Percentiles rank a stretch among this genome's conserved stretches.
Evolutionary conservation across 495 filamentous ascomycete species (phyloP).

Genomic region (Penicillium simplicissimum): DNA sequence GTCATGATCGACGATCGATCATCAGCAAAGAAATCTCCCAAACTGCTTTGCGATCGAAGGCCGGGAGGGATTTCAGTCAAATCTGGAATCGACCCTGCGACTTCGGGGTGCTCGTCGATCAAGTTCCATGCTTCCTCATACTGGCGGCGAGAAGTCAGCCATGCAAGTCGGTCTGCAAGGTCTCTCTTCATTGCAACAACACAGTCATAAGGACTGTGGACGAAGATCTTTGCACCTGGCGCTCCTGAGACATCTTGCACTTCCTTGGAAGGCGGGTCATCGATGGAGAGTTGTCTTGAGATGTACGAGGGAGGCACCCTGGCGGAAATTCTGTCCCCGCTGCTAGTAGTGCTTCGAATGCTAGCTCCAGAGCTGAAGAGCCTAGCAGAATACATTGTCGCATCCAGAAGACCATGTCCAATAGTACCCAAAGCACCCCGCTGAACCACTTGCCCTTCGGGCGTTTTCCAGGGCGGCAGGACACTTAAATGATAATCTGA

Average conservation of each 20-base stretch:
- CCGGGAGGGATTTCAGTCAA: slow-evolving; percentile 57
- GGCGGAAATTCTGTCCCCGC: slow-evolving; percentile 51
- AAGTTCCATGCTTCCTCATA: slow-evolving; percentile 88
- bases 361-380: slow-evolving; percentile 88
- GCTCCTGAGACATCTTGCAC: slow-evolving; percentile 50
- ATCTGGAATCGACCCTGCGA: slow-evolving; percentile 36
- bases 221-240: slow-evolving; percentile 86
- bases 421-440: slow-evolving; percentile 67
- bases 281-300: slow-evolving; percentile 34
- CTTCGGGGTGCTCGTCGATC: slow-evolving; percentile 75
- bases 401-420: slow-evolving; percentile 71
- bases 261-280: slow-evolving; percentile 40
- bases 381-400: slow-evolving; percentile 76
- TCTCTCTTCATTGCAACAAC: slow-evolving; percentile 84
- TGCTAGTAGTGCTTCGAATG: slow-evolving; percentile 70
- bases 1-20: slow-evolving; percentile 64
- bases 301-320: slow-evolving; percentile 45
- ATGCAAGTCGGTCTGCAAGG: slow-evolving; percentile 76
- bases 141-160: slow-evolving; percentile 75
- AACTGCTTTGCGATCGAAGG: slow-evolving; percentile 53
- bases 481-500: slow-evolving; percentile 90
- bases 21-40: slow-evolving; percentile 79
- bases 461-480: slow-evolving; percentile 68
- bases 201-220: slow-evolving; percentile 95
- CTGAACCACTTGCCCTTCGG: slow-evolving; percentile 55